Percentiles rank a stretch among this genome's conserved stretches.
Evolutionary conservation across 225 moss, liverwort and hornwort genomes (phyloP).

Genomic region (Neckera pumila): DNA sequence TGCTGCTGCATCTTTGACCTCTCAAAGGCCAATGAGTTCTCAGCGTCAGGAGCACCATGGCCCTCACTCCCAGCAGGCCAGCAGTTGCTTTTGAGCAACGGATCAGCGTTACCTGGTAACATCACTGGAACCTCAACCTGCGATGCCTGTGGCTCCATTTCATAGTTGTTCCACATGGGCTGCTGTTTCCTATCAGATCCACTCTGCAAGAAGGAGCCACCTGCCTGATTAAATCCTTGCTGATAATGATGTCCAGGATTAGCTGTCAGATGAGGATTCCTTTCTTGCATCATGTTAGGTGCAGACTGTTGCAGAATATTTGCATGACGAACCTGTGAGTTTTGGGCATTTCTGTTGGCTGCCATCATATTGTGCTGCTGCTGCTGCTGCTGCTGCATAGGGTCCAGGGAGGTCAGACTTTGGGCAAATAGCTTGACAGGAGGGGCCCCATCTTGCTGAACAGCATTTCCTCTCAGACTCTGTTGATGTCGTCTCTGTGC

Average conservation of each 20-base stretch:
- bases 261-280: constrained; percentile 16
- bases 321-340: constrained; percentile 20
- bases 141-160: constrained; percentile 53
- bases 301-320: constrained; percentile 29
- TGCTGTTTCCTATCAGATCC: constrained; percentile 50
- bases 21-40: constrained; percentile 34
- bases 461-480: constrained; percentile 47
- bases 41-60: constrained; percentile 36
- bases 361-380: constrained; percentile 55
- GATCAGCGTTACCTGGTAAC: constrained; percentile 29
- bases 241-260: constrained; percentile 31
- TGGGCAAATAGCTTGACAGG: constrained; percentile 72
- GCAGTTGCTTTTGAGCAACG: constrained; percentile 43
- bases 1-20: constrained; percentile 63
- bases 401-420: constrained; percentile 54
- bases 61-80: constrained; percentile 57
- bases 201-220: constrained; percentile 26
- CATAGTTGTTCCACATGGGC: constrained; percentile 55
- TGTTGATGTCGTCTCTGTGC: constrained; percentile 54
- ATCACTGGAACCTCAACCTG: constrained; percentile 55
- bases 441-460: constrained; percentile 55
- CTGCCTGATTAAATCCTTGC: constrained; percentile 34
- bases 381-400: constrained; percentile 43
- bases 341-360: constrained; percentile 35
- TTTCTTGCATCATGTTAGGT: constrained; percentile 26